A percentile compares a stretch with the other conserved stretches of the same genome.
These are phyloP conservation scores for Edaphochlamys debaryana DNA, from an alignment of 139 green algal genomes.

Conservation along the genomic window DNA sequence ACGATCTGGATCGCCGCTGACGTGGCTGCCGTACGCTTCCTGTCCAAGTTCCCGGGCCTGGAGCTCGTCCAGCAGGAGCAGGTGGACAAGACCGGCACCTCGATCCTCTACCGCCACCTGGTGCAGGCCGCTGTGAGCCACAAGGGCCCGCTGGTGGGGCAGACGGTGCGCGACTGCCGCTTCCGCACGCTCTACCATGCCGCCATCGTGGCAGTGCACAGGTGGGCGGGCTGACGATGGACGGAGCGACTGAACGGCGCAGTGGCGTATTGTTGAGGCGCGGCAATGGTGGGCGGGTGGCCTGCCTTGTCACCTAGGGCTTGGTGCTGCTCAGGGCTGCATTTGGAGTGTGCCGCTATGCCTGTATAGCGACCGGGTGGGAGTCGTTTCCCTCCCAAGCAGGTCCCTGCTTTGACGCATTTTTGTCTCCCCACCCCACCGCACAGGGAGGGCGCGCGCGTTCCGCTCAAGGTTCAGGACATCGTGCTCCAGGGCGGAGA, in stretches of 20 bases:
- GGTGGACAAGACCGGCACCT: slow-evolving; percentile 14
- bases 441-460: slow-evolving; percentile 6
- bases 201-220: slow-evolving; percentile 78
- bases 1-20: slow-evolving; percentile 75
- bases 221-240: slow-evolving; percentile 36
- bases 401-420: no score
- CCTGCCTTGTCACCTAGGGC: no score
- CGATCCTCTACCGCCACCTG: slow-evolving; percentile 22
- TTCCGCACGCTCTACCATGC: slow-evolving; percentile 82
- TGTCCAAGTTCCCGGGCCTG: slow-evolving; percentile 34
- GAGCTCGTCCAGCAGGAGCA: slow-evolving; percentile 17
- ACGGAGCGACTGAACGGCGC: no score
- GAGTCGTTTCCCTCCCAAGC: no score
- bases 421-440: no score
- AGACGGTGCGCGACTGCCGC: background rate
- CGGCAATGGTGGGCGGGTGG: no score
- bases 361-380: no score
- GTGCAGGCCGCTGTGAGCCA: slow-evolving; percentile 10
- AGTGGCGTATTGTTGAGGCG: no score
- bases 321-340: no score
- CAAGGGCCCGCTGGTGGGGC: slow-evolving; percentile 1
- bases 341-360: no score
- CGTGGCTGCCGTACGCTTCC: slow-evolving; percentile 17
- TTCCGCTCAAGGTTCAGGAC: slow-evolving; percentile 58
- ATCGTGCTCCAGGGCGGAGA: slow-evolving; percentile 73